These are phyloP conservation scores for Alternaria sp. DNA, from an alignment of 2,329 filamentous ascomycete genomes.

Conservation along the genomic window DNA sequence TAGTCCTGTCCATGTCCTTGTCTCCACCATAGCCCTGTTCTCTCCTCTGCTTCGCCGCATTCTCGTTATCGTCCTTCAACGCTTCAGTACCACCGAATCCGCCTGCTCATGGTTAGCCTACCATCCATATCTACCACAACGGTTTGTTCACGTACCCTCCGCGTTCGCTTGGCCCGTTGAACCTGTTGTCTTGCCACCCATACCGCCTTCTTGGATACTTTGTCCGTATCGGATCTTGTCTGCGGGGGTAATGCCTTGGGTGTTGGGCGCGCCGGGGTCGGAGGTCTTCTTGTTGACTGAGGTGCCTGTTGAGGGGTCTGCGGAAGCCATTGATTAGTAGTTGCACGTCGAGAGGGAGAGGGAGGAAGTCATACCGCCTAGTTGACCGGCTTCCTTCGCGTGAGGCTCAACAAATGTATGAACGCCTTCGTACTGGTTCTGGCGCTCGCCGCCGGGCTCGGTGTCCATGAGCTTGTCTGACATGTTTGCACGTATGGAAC, in stretches of 20 bases:
- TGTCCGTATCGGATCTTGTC: constrained; percentile 64
- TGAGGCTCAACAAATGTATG: constrained; percentile 58
- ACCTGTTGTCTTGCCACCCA: constrained; percentile 60
- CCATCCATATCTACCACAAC: not conserved
- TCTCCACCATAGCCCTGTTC: constrained; percentile 60
- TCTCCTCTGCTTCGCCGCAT: constrained; percentile 52
- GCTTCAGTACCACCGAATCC: constrained; percentile 51
- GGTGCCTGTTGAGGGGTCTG: constrained; percentile 14
- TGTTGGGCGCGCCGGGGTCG: constrained; percentile 51
- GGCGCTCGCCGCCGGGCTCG: constrained; percentile 62
- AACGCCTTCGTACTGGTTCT: constrained; percentile 66
- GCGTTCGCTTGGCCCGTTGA: constrained; percentile 44
- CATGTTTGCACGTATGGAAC: constrained; percentile 45
- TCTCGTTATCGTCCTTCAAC: constrained; percentile 46
- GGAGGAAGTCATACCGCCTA: constrained; percentile 55
- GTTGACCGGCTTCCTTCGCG: constrained; percentile 62
- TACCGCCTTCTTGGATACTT: constrained; percentile 61
- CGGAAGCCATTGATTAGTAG: not conserved
- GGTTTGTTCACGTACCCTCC: constrained; percentile 41
- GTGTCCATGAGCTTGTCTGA: constrained; percentile 64
- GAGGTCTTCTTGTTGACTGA: constrained; percentile 20
- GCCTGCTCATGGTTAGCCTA: constrained; percentile 6
- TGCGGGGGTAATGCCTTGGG: constrained; percentile 47
- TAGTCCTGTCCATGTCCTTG: constrained; percentile 53
- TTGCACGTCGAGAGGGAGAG: not conserved